Evolutionary conservation across 306 rosid genomes (phyloP), one percentile per base, ranked within the genome.

Genomic region (Medicago lupulina): DNA sequence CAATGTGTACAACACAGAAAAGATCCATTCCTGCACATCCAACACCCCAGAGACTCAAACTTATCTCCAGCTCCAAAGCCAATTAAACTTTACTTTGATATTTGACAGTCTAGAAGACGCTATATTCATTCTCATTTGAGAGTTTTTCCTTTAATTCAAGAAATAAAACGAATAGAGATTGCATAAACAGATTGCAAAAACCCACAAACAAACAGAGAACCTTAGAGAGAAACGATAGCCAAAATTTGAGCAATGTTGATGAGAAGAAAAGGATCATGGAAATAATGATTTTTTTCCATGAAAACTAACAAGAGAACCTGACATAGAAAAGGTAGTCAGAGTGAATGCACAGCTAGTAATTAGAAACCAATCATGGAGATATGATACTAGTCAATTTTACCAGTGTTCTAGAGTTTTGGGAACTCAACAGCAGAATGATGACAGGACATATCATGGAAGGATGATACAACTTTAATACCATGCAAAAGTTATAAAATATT

Each of bases 11-110:
- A 66, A 85, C 84, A 71, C 76, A 82, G 70, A 89, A 89, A 70
- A 91, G 91, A 77, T 89, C 94, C 40, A 87, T 87, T 80, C 94
- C 94, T 43, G 91, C 94, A 66, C 89, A 87, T 78, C 94, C 94
- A 83, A 80, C 89, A 5, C 64, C 0, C 14, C 47, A 53, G 84
- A 83, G 4, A 89, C 83, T 49, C 69, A 66, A 71, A 23, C 85
- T 89, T 73, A 81, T 89, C 10, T 66, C 85, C 60, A 60, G 23
- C 69, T 79, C 76, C 1, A 79, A 75, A 75, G 64, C 78, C 71
- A 39, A 77, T 14, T 89, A 76, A 61, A 41, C 28, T 36, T 28
- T 39, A 7, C 55, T 38, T 75, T 34, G 1, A 71, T 43, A 25
- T 47, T 74, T 78, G 34, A 65, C 19, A 31, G 60, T 41, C 38